Evolutionary conservation across 2,329 filamentous ascomycete genomes (phyloP), one percentile per base, ranked within the genome.

Genomic region (Talaromyces funiculosus): DNA sequence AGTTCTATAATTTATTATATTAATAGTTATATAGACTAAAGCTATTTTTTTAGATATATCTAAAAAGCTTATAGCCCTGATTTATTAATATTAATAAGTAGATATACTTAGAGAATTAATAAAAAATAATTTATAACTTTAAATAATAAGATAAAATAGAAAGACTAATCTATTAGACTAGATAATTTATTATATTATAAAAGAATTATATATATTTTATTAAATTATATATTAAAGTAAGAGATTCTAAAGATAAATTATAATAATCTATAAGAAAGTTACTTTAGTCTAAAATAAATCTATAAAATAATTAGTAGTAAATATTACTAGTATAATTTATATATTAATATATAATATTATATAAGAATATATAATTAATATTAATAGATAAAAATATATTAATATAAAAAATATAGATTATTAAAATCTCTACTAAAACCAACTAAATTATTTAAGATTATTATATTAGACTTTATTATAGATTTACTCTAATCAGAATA

Each of bases 241-340:
- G n/a, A 57, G 31, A 45, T 57, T 10, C 12, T 57, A 47, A 57
- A 57, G 33, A 57, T 22, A 24, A 57, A 57, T 10, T 10, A 57
- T 57, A 47, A 57, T 47, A 37, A 57, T 10, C 10, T 8, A 22
- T 47, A 45, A 57, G 8, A 9, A 31, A 16, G 26, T 10, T 12
- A 57, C 31, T 57, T 57, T 47, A 35, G 5, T 16, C 26, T 33
- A n/a, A 35, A 35, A 31, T 31, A 20, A 45, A 57, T 24, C 10
- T 16, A 43, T 22, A 33, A 31, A 12, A 26, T n/a, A 33, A 45
- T 57, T 10, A 8, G 3, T 12, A 20, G 20, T 8, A 57, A 57
- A 7, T 57, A 57, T 14, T 33, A 45, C 20, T 57, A 57, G 29
- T 22, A 18, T 20, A 3, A n/a, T 40, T 7, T 57, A 57, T 22